Base-by-base conservation (phyloP, 2,329 filamentous ascomycete species). In the Epichloe sylvatica region DNA sequence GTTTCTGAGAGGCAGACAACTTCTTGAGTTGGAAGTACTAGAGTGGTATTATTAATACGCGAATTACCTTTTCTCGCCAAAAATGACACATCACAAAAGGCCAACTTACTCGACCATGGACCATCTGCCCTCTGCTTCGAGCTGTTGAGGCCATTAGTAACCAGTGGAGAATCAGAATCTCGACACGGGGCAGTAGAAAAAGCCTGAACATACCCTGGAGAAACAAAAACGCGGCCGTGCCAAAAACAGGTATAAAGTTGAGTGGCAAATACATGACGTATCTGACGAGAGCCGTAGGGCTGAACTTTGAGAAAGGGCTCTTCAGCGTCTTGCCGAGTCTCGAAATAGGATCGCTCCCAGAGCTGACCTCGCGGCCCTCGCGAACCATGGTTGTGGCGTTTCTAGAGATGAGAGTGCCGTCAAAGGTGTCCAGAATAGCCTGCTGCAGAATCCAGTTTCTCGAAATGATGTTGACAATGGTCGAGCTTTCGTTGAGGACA, bases 11-110 rank as follows among this genome's bases (percentile, higher is more conserved):
- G 30, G 72, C 67, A 41, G 77, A 78, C 87, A 88, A 94, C 45
- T 79, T 78, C 70, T 96, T 97, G 53, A 97, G 74, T 70, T 94
- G 86, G 65, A 95, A 96, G 67, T 95, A 96, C 67, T 92, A 30
- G 9, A 49, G 13, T 6, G 40, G n/a, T 3, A 25, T 12, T 8
- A 60, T 49, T 55, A 58, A 48, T 13, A 37, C 5, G 25, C 25
- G 9, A 30, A 30, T 11, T 0, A 30, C 25, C 25, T 11, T 30
- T 30, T 30, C 3, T 9, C 8, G 37, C 8, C 50, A 23, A 21
- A 13, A 9, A 5, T 4, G 19, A 19, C 33, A 41, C 11, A 15
- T 13, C 2, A 23, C 5, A 44, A 17, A 13, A 23, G n/a, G 12
- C 13, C 13, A 35, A 64, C 74, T 59, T 67, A 80, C 77, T 47